Percentiles rank a stretch among this genome's conserved stretches.
Evolutionary conservation across 2,329 filamentous ascomycete genomes (phyloP).

Genomic region (Corinectria fuckeliana): DNA sequence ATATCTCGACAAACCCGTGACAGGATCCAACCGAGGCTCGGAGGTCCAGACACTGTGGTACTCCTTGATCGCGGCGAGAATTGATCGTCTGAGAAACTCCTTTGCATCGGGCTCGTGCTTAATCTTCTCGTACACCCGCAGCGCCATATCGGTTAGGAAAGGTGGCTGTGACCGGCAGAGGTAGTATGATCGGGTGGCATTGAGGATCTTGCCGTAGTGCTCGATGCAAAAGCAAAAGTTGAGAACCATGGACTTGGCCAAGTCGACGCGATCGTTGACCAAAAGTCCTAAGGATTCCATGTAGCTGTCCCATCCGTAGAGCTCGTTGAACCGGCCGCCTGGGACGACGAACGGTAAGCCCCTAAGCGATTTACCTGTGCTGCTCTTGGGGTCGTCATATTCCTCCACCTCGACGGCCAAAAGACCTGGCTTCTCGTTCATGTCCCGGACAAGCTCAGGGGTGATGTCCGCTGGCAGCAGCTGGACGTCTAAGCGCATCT

Average conservation of each 20-base stretch:
- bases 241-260: slow-evolving; percentile 92
- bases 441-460: slow-evolving; percentile 77
- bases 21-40: slow-evolving; percentile 77
- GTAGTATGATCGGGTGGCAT: slow-evolving; percentile 96
- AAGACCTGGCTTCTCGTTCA: slow-evolving; percentile 88
- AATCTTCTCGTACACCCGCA: slow-evolving; percentile 92
- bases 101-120: slow-evolving; percentile 80
- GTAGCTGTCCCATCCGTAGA: slow-evolving; percentile 99
- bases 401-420: slow-evolving; percentile 90
- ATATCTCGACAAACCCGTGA: slow-evolving; percentile 83
- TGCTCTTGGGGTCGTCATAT: slow-evolving; percentile 61
- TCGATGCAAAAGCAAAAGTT: slow-evolving; percentile 99
- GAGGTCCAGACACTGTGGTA: slow-evolving; percentile 90
- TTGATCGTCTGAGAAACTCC: slow-evolving; percentile 81
- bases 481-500: slow-evolving; percentile 86
- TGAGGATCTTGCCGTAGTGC: slow-evolving; percentile 98
- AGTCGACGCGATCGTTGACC: slow-evolving; percentile 81
- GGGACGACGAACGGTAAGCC: slow-evolving; percentile 97
- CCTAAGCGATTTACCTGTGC: slow-evolving; percentile 72
- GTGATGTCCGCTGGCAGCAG: slow-evolving; percentile 80
- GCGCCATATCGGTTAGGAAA: slow-evolving; percentile 95
- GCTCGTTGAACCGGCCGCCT: slow-evolving; percentile 94
- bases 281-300: slow-evolving; percentile 94
- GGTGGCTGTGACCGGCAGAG: slow-evolving; percentile 92
- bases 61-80: slow-evolving; percentile 94